Percentiles rank a stretch among this genome's conserved stretches.
Conservation (phyloP, 2,329 filamentous ascomycete species). For the Arthrobotrys musiformis region DNA sequence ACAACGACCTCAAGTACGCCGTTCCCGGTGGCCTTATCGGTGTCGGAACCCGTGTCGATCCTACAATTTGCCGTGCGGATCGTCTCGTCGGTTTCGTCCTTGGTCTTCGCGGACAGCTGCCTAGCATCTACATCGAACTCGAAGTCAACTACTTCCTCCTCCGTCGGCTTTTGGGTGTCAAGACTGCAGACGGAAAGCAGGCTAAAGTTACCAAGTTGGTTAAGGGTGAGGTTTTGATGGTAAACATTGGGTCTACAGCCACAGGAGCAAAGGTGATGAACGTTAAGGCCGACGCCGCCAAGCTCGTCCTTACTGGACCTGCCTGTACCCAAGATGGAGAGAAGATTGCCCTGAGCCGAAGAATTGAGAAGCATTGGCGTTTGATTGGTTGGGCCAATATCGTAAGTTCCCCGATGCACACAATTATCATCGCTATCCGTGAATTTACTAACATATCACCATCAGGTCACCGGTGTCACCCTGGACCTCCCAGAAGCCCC, state of each 20-base stretch:
- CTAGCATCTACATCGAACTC: constrained; percentile 97
- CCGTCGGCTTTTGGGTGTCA: constrained; percentile 91
- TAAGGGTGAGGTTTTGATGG: constrained; percentile 99
- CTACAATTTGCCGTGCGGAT: constrained; percentile 97
- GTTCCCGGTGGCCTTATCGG: constrained; percentile 97
- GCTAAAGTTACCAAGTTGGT: constrained; percentile 98
- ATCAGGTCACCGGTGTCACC: constrained; percentile 50
- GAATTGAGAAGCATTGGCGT: constrained; percentile 99
- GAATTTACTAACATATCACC: not conserved
- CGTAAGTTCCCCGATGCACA: constrained; percentile 62
- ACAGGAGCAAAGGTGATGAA: constrained; percentile 97
- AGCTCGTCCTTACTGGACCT: constrained; percentile 89
- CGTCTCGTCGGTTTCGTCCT: constrained; percentile 98
- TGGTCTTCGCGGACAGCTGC: constrained; percentile 89
- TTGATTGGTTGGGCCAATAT: constrained; percentile 91
- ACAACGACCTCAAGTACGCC: constrained; percentile 98
- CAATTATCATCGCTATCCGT: not conserved
- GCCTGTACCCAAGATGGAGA: constrained; percentile 97
- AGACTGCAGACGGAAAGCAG: constrained; percentile 98
- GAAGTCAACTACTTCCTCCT: constrained; percentile 99
- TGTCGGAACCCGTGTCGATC: constrained; percentile 97
- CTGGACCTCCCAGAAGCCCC: constrained; percentile 47
- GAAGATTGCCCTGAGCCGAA: constrained; percentile 94
- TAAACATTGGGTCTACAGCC: constrained; percentile 97
- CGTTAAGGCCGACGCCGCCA: constrained; percentile 97